Conservation (phyloP, 768 basidiomycete genomes). For the Suillus tomentosus region DNA sequence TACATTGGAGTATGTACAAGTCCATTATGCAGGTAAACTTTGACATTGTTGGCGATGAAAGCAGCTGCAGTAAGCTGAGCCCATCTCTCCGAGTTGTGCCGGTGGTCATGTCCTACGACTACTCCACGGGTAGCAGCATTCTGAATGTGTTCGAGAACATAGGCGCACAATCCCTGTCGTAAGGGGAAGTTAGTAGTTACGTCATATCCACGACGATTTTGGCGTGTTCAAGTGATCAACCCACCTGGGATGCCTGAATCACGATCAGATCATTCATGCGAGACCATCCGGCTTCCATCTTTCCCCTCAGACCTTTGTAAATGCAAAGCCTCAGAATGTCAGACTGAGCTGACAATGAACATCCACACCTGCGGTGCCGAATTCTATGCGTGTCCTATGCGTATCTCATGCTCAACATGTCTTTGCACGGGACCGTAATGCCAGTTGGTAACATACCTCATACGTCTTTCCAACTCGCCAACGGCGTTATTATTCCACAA, state of each 20-base stretch:
- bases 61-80: conserved; percentile 72
- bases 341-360: conserved; percentile 12
- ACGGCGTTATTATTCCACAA: conserved; percentile 33
- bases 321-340: conserved; percentile 2
- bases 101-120: conserved; percentile 86
- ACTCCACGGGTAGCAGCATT: conserved; percentile 63
- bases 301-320: conserved; percentile 64
- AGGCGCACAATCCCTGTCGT: conserved; percentile 72
- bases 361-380: conserved; percentile 78
- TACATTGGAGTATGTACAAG: conserved; percentile 83
- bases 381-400: conserved; percentile 70
- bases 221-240: conserved; percentile 8
- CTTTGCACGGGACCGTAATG: background rate
- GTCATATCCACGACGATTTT: too few relatives aligned
- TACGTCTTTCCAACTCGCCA: conserved; percentile 41
- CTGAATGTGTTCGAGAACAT: conserved; percentile 56
- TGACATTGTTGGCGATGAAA: conserved; percentile 65
- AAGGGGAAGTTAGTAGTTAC: background rate
- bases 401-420: background rate
- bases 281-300: conserved; percentile 90
- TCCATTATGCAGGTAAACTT: conserved; percentile 67
- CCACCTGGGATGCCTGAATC: conserved; percentile 79
- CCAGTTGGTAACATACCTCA: conserved; percentile 35
- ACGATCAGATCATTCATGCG: conserved; percentile 89
- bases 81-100: conserved; percentile 78